Evolutionary conservation across 257 asterid genomes (phyloP).

Genomic region (Anisodus tanguticus): DNA sequence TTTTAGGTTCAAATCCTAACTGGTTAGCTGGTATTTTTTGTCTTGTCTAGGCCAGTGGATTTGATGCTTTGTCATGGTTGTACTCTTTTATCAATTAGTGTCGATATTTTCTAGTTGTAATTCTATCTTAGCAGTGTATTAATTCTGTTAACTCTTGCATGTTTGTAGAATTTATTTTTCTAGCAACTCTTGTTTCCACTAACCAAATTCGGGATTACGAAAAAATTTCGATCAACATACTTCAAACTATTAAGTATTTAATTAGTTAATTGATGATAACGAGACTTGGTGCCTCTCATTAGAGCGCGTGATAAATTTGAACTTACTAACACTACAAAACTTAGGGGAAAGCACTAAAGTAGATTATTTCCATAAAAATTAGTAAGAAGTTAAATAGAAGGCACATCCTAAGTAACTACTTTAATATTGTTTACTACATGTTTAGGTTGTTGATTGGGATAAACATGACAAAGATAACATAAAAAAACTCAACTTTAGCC

Average conservation of each 20-base stretch:
- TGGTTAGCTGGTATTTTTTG: slow-evolving; percentile 43
- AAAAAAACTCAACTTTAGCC: too few relatives aligned
- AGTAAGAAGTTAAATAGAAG: background rate
- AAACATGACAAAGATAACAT: background rate
- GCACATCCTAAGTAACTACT: background rate
- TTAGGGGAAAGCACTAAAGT: background rate
- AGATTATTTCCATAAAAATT: background rate
- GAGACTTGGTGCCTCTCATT: too few relatives aligned
- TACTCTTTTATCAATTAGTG: background rate
- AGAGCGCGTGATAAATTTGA: background rate
- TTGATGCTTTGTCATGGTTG: slow-evolving; percentile 20
- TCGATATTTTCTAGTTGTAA: background rate
- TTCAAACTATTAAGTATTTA: background rate
- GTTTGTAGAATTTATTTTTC: background rate
- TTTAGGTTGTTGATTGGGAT: background rate
- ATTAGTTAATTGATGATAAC: too few relatives aligned
- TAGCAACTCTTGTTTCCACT: too few relatives aligned
- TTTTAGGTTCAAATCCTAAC: slow-evolving; percentile 25
- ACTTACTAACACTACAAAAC: background rate
- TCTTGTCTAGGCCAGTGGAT: slow-evolving; percentile 34
- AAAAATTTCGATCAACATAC: background rate
- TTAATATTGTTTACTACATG: background rate
- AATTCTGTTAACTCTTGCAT: background rate
- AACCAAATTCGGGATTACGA: background rate
- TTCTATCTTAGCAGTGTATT: background rate